These are phyloP conservation scores for Sorghum bicolor DNA, from an alignment of 176 grass and related monocot species.

Conservation along the genomic window Sorghum_bicolor_NCBIv3 NC_012873.2:11092001-11092500, in stretches of 20 bases:
- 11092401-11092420: background rate
- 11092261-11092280: constrained; percentile 71
- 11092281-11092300: constrained; percentile 97
- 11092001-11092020: background rate
- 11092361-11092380: background rate
- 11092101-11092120: constrained; percentile 99
- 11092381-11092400: background rate
- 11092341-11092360: background rate
- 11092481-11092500: constrained; percentile 74
- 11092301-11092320: constrained; percentile 69
- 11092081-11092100: constrained; percentile 82
- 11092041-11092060: constrained; percentile 49
- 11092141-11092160: constrained; percentile 65
- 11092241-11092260: constrained; percentile 90
- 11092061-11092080: constrained; percentile 70
- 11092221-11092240: constrained; percentile 83
- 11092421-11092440: background rate
- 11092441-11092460: background rate
- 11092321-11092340: constrained; percentile 30
- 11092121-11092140: constrained; percentile 87
- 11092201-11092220: constrained; percentile 36
- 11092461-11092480: constrained; percentile 33
- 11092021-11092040: constrained; percentile 21
- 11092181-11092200: constrained; percentile 72
- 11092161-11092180: constrained; percentile 77